A percentile compares a stretch with the other conserved stretches of the same genome.
phyloP scores from a whole-genome alignment of 2,329 filamentous ascomycete genomes.

The Phialocephala subalpina region DNA sequence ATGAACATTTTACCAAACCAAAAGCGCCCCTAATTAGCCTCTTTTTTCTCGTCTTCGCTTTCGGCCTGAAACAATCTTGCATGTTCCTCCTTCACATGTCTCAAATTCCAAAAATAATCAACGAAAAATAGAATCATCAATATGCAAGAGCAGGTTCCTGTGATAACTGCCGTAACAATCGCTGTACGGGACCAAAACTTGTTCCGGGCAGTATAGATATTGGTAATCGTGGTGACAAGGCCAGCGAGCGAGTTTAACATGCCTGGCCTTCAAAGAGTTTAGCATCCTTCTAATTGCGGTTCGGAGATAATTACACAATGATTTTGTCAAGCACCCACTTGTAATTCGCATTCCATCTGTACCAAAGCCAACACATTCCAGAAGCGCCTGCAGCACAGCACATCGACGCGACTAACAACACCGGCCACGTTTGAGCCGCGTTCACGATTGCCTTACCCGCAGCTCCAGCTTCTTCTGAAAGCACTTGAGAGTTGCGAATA shows the following conservation, averaged over 20 bases:
- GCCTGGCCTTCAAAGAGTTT: conserved; percentile 22
- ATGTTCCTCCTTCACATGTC: conserved; percentile 26
- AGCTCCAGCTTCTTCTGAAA: conserved; percentile 25
- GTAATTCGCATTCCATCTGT: conserved; percentile 25
- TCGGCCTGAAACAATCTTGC: conserved; percentile 9
- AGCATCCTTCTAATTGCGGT: conserved; percentile 13
- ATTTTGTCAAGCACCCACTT: conserved; percentile 25
- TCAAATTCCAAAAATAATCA: conserved; percentile 26
- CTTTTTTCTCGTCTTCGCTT: conserved; percentile 5
- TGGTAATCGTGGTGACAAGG: conserved; percentile 28
- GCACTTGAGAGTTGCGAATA: conserved; percentile 28
- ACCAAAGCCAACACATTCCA: conserved; percentile 29
- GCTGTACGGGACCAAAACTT: conserved; percentile 27
- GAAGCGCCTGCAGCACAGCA: conserved; percentile 21
- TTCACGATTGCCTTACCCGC: conserved; percentile 28
- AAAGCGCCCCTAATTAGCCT: conserved; percentile 9
- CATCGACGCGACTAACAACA: conserved; percentile 24
- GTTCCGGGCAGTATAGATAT: conserved; percentile 30
- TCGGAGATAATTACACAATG: conserved; percentile 21
- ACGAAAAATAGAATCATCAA: conserved; percentile 26
- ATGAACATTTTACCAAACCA: conserved; percentile 2
- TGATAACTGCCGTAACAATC: conserved; percentile 28
- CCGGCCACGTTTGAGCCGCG: conserved; percentile 25
- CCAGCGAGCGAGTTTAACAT: conserved; percentile 28
- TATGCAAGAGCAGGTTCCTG: conserved; percentile 23